Percentiles rank a stretch among this genome's conserved stretches.
Conservation (phyloP, 2,329 filamentous ascomycete genomes). For the Calcarisporium arbuscula region DNA sequence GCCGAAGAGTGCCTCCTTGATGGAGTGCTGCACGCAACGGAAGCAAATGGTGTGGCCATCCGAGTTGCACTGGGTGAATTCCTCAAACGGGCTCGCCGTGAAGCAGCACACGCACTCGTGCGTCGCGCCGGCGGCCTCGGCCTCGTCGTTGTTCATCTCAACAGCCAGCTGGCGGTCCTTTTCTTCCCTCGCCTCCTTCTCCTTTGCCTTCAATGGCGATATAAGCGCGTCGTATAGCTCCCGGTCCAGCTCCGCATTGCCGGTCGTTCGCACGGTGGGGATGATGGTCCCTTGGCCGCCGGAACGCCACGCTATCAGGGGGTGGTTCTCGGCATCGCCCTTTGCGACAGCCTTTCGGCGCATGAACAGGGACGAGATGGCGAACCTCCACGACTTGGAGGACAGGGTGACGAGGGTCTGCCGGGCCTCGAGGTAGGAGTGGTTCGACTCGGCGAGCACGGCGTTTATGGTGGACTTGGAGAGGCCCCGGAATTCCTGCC, state of each 20-base stretch:
- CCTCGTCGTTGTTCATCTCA: constrained; percentile 51
- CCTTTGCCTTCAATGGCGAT: constrained; percentile 41
- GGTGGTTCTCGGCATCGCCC: constrained; percentile 52
- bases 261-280: constrained; percentile 60
- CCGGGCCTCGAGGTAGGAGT: constrained; percentile 67
- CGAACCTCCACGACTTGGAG: constrained; percentile 71
- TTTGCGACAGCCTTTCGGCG: constrained; percentile 52
- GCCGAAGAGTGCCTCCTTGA: constrained; percentile 85
- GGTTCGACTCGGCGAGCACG: constrained; percentile 74
- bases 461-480: constrained; percentile 69
- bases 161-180: constrained; percentile 48
- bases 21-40: constrained; percentile 72
- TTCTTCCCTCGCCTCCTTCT: constrained; percentile 36
- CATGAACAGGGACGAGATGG: constrained; percentile 64
- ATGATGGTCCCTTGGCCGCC: constrained; percentile 48
- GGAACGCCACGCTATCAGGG: constrained; percentile 55
- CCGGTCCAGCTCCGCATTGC: constrained; percentile 56
- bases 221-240: constrained; percentile 56
- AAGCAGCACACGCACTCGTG: constrained; percentile 79
- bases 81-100: constrained; percentile 62
- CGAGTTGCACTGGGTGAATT: constrained; percentile 64
- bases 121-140: constrained; percentile 47
- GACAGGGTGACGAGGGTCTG: constrained; percentile 63
- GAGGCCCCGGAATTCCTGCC: constrained; percentile 69
- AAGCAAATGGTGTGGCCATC: constrained; percentile 72